These are phyloP conservation scores for Ophiostoma australiae DNA, from an alignment of 2,329 filamentous ascomycete species.

Conservation along the genomic window DNA sequence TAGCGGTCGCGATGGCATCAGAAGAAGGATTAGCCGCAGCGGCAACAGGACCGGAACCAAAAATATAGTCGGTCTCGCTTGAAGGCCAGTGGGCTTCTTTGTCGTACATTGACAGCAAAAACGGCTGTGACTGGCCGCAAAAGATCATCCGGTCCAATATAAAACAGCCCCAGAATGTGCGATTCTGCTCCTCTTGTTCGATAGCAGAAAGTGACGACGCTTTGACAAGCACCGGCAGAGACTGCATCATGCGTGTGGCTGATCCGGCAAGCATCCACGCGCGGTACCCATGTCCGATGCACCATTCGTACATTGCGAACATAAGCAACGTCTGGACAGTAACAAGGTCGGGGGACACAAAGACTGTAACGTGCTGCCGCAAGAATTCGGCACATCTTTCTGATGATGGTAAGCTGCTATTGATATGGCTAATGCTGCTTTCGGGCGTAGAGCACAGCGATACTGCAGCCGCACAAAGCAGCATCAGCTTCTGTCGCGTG, in stretches of 20 bases:
- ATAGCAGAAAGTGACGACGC: neutral
- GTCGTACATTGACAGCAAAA: neutral
- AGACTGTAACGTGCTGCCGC: neutral
- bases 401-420: neutral
- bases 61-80: neutral
- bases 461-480: neutral
- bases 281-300: conserved; percentile 39
- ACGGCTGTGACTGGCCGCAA: neutral
- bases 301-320: conserved; percentile 37
- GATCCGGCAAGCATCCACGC: conserved; percentile 43
- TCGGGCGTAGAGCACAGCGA: neutral
- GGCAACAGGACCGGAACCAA: neutral
- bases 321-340: neutral
- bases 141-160: neutral
- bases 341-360: neutral
- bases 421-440: neutral
- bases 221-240: conserved; percentile 34
- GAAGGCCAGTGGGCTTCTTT: neutral
- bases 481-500: neutral
- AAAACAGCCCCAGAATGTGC: neutral
- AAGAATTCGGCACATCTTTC: neutral
- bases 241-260: conserved; percentile 40
- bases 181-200: neutral
- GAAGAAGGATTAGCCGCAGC: too few relatives aligned
- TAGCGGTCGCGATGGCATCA: too few relatives aligned